phyloP scores from a whole-genome alignment of 352 stramenopile genomes.

The Phytophthora sojae region DNA sequence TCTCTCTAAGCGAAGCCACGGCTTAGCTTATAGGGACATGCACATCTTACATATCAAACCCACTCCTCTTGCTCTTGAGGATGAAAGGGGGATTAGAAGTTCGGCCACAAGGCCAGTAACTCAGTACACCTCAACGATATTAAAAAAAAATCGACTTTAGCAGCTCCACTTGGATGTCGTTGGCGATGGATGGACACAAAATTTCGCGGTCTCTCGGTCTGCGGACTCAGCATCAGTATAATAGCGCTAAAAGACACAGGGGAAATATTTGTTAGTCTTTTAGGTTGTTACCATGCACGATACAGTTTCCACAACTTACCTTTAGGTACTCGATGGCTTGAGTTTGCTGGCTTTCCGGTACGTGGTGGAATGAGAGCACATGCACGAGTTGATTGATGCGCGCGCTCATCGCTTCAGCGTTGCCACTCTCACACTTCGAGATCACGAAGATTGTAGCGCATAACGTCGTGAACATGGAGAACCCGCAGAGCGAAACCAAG shows the following conservation, averaged over 20 bases:
- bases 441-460: conserved; percentile 77
- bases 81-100: too few species aligned
- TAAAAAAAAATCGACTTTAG: conserved; percentile 62
- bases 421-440: conserved; percentile 71
- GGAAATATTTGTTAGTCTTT: not conserved
- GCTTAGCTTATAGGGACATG: too few species aligned
- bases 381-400: conserved; percentile 73
- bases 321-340: conserved; percentile 68
- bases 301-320: conserved; percentile 18
- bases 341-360: conserved; percentile 53
- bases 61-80: too few species aligned
- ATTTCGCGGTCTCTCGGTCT: conserved; percentile 72
- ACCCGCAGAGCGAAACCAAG: conserved; percentile 58
- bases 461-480: conserved; percentile 66
- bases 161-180: conserved; percentile 73
- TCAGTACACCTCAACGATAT: too few species aligned
- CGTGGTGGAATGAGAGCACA: conserved; percentile 62
- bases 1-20: too few species aligned
- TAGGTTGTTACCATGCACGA: not conserved
- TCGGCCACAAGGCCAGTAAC: too few species aligned
- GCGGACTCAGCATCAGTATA: conserved; percentile 69
- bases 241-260: conserved; percentile 40
- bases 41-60: too few species aligned
- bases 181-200: conserved; percentile 70
- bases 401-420: conserved; percentile 54